These are phyloP conservation scores for Umbelopsis sp. DNA, from an alignment of 192 early-diverging fungal genomes.

Conservation along the genomic window DNA sequence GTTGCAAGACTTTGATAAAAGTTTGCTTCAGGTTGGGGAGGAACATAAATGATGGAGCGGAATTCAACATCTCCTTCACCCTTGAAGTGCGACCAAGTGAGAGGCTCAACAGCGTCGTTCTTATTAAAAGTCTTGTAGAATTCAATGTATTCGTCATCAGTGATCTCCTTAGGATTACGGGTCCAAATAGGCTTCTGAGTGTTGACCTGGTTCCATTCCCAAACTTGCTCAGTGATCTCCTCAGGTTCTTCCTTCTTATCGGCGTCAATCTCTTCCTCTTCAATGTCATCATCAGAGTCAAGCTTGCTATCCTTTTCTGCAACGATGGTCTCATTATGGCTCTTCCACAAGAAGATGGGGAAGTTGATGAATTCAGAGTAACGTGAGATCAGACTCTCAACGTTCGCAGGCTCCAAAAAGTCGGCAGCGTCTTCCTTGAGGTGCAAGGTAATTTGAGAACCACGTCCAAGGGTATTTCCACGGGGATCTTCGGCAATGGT, in stretches of 20 bases:
- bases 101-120: slow-evolving; percentile 63
- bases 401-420: slow-evolving; percentile 71
- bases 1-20: slow-evolving; percentile 58
- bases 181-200: slow-evolving; percentile 95
- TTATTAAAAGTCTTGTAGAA: slow-evolving; percentile 87
- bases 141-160: slow-evolving; percentile 81
- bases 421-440: slow-evolving; percentile 87
- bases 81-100: slow-evolving; percentile 87
- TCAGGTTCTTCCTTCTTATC: slow-evolving; percentile 52
- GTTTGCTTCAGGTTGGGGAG: slow-evolving; percentile 58
- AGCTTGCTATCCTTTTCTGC: slow-evolving; percentile 44
- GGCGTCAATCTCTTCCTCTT: slow-evolving; percentile 51
- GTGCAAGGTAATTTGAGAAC: slow-evolving; percentile 91
- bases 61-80: slow-evolving; percentile 95
- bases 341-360: slow-evolving; percentile 86
- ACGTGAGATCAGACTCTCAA: slow-evolving; percentile 75
- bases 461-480: slow-evolving; percentile 89
- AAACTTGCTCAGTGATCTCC: slow-evolving; percentile 54
- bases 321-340: slow-evolving; percentile 61
- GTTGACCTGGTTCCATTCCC: slow-evolving; percentile 84
- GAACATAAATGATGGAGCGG: slow-evolving; percentile 84
- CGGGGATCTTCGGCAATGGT: slow-evolving; percentile 88
- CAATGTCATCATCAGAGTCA: slow-evolving; percentile 40
- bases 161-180: slow-evolving; percentile 75
- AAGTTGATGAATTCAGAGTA: slow-evolving; percentile 98